Base-by-base conservation (phyloP, 257 asterid species). In the Solanum neorickii region DNA sequence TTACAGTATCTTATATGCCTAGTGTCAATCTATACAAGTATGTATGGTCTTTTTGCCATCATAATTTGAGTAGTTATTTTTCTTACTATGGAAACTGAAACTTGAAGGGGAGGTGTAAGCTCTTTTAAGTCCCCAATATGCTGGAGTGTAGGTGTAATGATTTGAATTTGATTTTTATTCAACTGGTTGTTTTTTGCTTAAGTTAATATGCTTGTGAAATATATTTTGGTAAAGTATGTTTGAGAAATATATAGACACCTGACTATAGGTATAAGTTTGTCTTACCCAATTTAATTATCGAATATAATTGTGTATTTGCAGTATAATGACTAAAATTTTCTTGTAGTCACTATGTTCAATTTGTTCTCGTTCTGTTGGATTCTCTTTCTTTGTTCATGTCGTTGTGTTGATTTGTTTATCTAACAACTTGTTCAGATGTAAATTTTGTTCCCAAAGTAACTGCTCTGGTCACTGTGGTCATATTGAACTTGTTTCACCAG, bases 391-490 rank as follows among this genome's bases (percentile, higher is more conserved):
- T 35, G 12, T 47, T 27, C 49, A 49, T 23, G 70, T 82, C 59
- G 35, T 60, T 83, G 47, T 39, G 35, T 14, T 78, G 59, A 35
- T 65, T 49, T 89, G 14, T 12, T 46, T 68, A n/a, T 33, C 25
- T 31, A 41, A 49, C 86, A 85, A 82, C 52, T 72, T 74, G 37
- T 89, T 96, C 94, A 97, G 99, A 13, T 97, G 99, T 90, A 91
- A 92, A 89, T 83, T 96, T 25, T 97, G 99, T 90, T 97, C 97
- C 88, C 96, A 88, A 91, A 87, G 94, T 83, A 82, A 82, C 68
- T 97, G 99, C 88, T 56, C 90, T 16, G 99, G 99, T 86, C 99
- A 97, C 88, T 97, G 96, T 91, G 99, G 99, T 62, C 96, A 95
- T 73, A 95, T 97, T 39, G 98, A 94, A 73, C 98, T 97, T 59